These are phyloP conservation scores for Aspergillus caelatus DNA, from an alignment of 2,329 filamentous ascomycete species.

Conservation along the genomic window DNA sequence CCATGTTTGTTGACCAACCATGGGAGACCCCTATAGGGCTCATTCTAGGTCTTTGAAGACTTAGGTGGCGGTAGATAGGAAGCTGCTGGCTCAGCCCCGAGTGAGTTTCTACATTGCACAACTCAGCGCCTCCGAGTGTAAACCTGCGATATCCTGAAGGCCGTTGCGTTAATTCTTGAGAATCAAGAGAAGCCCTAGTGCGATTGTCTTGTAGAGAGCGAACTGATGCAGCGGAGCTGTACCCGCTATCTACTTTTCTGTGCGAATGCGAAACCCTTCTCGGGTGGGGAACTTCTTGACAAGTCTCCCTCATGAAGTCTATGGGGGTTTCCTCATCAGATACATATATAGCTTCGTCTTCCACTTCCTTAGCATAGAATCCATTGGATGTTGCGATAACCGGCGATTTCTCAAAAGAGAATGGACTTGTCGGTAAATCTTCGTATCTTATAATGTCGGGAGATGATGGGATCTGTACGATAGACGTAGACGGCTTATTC, in stretches of 20 bases:
- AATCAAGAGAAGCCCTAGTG: conserved; percentile 30
- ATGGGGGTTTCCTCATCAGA: conserved; percentile 23
- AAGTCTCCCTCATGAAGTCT: conserved; percentile 17
- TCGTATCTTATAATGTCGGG: neutral
- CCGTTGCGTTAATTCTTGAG: conserved; percentile 23
- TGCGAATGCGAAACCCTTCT: conserved; percentile 27
- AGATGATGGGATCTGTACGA: neutral
- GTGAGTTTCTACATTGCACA: conserved; percentile 3
- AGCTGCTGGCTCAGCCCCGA: conserved; percentile 10
- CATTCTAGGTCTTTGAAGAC: conserved; percentile 19
- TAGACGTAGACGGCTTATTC: neutral
- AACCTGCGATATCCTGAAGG: conserved; percentile 16
- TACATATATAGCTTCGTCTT: conserved; percentile 22
- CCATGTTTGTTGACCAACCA: conserved; percentile 14
- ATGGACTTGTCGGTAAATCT: neutral
- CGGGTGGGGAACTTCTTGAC: conserved; percentile 13
- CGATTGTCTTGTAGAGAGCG: conserved; percentile 30
- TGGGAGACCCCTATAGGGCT: conserved; percentile 18
- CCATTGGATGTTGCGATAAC: conserved; percentile 18
- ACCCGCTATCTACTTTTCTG: conserved; percentile 42
- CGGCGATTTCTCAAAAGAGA: conserved; percentile 34
- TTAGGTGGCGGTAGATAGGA: conserved; percentile 22
- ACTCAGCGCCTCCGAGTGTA: conserved; percentile 19
- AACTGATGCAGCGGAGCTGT: conserved; percentile 40
- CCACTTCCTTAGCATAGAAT: conserved; percentile 19